These are phyloP conservation scores for Bruguiera gymnorhiza DNA, from an alignment of 345 rosid species.

Conservation along the genomic window DNA sequence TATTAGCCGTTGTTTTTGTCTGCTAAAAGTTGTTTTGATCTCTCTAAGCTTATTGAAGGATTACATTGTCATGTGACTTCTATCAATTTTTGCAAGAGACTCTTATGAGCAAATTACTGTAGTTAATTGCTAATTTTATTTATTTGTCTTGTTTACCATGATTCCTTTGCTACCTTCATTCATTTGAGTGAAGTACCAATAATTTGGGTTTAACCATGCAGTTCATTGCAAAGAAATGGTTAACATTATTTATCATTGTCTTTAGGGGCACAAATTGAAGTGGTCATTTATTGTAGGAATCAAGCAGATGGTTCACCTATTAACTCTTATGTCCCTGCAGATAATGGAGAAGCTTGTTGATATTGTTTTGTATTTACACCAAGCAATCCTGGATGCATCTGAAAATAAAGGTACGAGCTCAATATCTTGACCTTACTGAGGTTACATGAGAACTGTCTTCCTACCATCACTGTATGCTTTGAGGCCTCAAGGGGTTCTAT, in stretches of 20 bases:
- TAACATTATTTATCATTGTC: background rate
- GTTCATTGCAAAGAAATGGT: background rate
- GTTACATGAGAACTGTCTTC: background rate
- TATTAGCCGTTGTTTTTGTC: background rate
- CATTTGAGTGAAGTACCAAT: background rate
- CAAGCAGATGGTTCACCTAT: slow-evolving; percentile 1
- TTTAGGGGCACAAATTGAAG: background rate
- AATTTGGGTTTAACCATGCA: background rate
- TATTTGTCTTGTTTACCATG: background rate
- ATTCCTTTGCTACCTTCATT: background rate
- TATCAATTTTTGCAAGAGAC: background rate
- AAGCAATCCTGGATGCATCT: slow-evolving; percentile 61
- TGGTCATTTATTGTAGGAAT: background rate
- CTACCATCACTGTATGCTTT: too few species aligned
- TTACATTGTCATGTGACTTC: background rate
- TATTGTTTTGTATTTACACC: slow-evolving; percentile 57
- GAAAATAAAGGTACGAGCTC: slow-evolving; percentile 54
- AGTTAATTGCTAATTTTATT: background rate
- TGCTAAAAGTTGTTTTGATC: background rate
- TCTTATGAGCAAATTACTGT: background rate
- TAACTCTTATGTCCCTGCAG: slow-evolving; percentile 31
- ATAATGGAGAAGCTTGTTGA: slow-evolving; percentile 70
- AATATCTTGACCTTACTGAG: background rate
- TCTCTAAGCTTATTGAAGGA: background rate
- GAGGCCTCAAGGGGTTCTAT: too few species aligned